Evolutionary conservation across 2,329 filamentous ascomycete genomes (phyloP).

Genomic region (Cryphonectria parasitica): DNA sequence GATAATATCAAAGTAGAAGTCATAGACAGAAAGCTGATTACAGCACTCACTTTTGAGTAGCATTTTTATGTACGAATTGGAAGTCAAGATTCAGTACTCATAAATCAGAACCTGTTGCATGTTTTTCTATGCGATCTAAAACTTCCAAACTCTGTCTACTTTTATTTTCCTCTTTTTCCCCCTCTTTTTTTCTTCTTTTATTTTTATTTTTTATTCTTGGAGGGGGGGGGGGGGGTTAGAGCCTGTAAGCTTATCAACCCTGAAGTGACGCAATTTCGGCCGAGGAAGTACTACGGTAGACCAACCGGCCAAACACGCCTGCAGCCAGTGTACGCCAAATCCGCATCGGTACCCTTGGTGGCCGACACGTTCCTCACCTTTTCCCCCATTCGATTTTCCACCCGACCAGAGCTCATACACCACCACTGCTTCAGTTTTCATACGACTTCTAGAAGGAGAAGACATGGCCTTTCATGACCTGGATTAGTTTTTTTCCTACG

Average conservation of each 20-base stretch:
- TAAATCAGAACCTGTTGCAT: background rate
- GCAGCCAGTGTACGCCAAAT: conserved; percentile 4
- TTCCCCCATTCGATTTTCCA: conserved; percentile 18
- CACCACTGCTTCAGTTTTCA: conserved; percentile 13
- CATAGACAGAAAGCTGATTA: background rate
- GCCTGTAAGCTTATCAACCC: background rate
- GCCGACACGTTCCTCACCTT: conserved; percentile 25
- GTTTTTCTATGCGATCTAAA: background rate
- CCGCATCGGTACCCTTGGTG: conserved; percentile 17
- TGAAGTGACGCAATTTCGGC: conserved; percentile 10
- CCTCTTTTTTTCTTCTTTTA: background rate
- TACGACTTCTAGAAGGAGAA: conserved; percentile 8
- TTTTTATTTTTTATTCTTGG: no score
- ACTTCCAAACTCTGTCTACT: background rate
- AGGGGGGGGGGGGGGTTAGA: no score
- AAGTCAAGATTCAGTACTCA: conserved; percentile 4
- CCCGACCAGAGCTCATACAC: conserved; percentile 15
- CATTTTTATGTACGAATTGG: background rate
- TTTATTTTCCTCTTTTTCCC: background rate
- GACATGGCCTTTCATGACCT: conserved; percentile 20
- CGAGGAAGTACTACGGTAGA: background rate
- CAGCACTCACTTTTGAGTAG: background rate
- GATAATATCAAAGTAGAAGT: conserved; percentile 18
- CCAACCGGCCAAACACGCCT: background rate
- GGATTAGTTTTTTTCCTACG: conserved; percentile 1